Conservation (phyloP, 805 yeast species). For the Zygoascus flipseniorum region DNA sequence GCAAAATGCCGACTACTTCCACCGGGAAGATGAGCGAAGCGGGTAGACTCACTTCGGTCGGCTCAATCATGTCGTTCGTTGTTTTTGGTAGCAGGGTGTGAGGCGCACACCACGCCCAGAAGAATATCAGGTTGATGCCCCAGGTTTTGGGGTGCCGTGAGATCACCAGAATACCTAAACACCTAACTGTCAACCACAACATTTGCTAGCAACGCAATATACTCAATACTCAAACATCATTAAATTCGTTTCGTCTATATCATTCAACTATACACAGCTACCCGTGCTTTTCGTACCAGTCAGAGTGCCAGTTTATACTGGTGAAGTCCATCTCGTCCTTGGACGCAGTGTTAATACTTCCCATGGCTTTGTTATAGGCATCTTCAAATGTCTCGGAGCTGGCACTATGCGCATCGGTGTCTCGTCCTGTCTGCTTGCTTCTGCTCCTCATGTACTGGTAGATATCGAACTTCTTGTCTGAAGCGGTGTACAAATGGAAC, state of each 20-base stretch:
- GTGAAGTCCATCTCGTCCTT: background rate
- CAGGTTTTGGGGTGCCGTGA: no score
- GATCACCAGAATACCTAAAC: no score
- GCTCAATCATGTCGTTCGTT: slow-evolving; percentile 2
- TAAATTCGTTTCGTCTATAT: no score
- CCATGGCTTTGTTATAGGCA: background rate
- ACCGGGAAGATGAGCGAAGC: slow-evolving; percentile 59
- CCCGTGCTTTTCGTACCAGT: background rate
- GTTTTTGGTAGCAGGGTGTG: background rate
- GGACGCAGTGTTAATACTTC: background rate
- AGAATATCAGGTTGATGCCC: no score
- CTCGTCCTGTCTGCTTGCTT: background rate
- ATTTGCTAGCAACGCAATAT: no score
- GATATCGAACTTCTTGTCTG: background rate
- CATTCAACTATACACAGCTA: no score
- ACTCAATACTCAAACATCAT: no score
- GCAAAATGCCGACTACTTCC: slow-evolving; percentile 43
- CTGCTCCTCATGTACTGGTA: background rate
- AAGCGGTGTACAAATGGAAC: background rate
- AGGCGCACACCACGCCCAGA: no score
- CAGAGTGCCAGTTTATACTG: background rate
- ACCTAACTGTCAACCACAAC: no score
- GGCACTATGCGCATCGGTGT: background rate
- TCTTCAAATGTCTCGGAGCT: background rate
- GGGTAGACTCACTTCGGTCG: slow-evolving; percentile 50